Percentiles rank a stretch among this genome's conserved stretches.
Conservation (phyloP, 73 alveolate species). For the Tetrahymena malaccensis region DNA sequence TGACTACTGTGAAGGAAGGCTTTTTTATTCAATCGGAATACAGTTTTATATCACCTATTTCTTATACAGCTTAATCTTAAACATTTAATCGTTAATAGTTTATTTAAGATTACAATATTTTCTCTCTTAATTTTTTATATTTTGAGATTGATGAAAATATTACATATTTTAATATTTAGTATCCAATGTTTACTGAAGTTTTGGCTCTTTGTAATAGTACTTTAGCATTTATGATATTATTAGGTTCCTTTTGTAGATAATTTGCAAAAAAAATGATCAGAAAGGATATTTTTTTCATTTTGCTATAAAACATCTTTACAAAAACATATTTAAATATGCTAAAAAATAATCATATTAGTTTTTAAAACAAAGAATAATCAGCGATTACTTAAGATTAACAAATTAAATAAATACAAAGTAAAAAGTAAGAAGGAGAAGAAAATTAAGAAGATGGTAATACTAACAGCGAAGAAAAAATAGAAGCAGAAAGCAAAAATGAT, state of each 20-base stretch:
- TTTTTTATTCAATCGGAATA: not conserved
- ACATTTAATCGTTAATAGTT: not conserved
- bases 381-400: not conserved
- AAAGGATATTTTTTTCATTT: not conserved
- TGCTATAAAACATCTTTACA: not conserved
- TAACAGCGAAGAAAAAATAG: not conserved
- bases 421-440: too few relatives aligned
- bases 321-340: not conserved
- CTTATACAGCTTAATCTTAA: not conserved
- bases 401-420: too few relatives aligned
- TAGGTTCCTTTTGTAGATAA: not conserved
- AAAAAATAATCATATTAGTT: too few relatives aligned
- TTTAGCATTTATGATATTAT: not conserved
- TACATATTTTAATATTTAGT: not conserved
- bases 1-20: not conserved
- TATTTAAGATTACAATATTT: too few relatives aligned
- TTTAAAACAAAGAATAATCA: too few relatives aligned
- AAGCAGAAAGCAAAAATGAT: not conserved
- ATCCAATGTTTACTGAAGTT: not conserved
- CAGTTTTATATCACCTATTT: not conserved
- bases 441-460: not conserved
- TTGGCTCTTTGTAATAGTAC: not conserved
- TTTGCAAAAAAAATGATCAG: not conserved
- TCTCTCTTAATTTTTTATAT: not conserved
- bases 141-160: not conserved